Conservation (phyloP, 2,329 filamentous ascomycete species). For the Alternaria infectoria region DNA sequence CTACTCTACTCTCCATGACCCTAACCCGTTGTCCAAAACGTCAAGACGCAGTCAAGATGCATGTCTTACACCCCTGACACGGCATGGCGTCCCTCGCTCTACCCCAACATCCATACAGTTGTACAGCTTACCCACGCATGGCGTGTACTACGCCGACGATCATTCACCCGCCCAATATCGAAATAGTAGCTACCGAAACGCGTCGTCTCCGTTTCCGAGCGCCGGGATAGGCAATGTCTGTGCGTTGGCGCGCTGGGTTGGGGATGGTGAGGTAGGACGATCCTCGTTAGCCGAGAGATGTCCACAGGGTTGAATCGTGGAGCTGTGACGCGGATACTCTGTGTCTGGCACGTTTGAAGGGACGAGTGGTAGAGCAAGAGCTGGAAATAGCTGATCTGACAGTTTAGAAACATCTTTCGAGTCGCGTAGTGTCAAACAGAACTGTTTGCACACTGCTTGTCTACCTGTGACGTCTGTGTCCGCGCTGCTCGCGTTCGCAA, state of each 20-base stretch:
- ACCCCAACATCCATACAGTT: not conserved
- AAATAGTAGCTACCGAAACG: slow-evolving; percentile 26
- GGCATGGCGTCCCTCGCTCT: not conserved
- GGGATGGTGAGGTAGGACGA: not conserved
- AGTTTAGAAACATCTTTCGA: not conserved
- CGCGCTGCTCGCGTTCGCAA: not conserved
- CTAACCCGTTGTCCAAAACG: slow-evolving; percentile 7
- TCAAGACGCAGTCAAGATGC: slow-evolving; percentile 12
- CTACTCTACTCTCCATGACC: not conserved
- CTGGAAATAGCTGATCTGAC: not conserved
- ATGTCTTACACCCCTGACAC: slow-evolving; percentile 11
- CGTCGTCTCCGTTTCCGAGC: slow-evolving; percentile 3
- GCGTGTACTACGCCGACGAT: slow-evolving; percentile 7
- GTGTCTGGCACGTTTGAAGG: not conserved
- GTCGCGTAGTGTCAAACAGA: not conserved
- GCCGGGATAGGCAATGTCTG: slow-evolving; percentile 11
- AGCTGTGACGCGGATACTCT: not conserved
- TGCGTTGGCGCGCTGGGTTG: slow-evolving; percentile 1
- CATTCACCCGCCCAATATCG: not conserved
- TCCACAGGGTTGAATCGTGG: not conserved
- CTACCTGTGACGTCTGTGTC: not conserved
- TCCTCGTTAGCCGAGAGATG: not conserved
- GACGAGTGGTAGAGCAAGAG: not conserved
- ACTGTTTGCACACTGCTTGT: not conserved
- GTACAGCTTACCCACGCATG: slow-evolving; percentile 3